Percentiles rank a stretch among this genome's conserved stretches.
phyloP scores from a whole-genome alignment of 805 yeast genomes.

The Suhomyces faveliae region DNA sequence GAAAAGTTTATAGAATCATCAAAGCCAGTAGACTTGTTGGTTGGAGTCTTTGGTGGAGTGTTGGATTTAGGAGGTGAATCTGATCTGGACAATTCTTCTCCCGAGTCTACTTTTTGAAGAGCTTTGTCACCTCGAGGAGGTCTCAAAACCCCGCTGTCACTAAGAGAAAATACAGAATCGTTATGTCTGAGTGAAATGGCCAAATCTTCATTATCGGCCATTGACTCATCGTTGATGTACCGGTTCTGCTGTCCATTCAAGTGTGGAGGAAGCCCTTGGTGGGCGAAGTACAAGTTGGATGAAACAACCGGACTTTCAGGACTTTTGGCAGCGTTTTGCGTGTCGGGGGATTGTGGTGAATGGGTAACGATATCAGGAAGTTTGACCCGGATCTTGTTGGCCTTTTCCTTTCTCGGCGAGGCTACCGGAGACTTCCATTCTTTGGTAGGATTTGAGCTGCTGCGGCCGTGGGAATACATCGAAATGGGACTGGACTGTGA shows the following conservation, averaged over 20 bases:
- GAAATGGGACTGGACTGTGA: constrained; percentile 11
- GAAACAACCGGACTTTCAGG: constrained; percentile 25
- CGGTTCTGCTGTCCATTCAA: constrained; percentile 16
- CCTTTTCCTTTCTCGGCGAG: constrained; percentile 8
- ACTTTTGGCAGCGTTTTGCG: not conserved
- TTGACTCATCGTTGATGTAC: constrained; percentile 12
- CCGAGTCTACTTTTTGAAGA: not conserved
- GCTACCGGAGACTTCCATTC: not conserved
- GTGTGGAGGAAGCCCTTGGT: constrained; percentile 61
- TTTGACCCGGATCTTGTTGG: constrained; percentile 8
- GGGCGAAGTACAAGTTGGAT: constrained; percentile 53
- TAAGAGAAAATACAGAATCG: constrained; percentile 31
- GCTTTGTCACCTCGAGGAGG: constrained; percentile 19
- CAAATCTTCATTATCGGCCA: constrained; percentile 24
- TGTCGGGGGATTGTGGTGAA: constrained; percentile 1
- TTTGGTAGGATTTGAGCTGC: constrained; percentile 1
- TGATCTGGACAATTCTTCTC: not conserved
- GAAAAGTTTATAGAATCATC: not conserved
- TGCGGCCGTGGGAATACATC: not conserved
- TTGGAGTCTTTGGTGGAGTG: constrained; percentile 3
- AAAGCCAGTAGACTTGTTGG: constrained; percentile 3
- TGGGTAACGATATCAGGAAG: constrained; percentile 14
- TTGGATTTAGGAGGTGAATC: constrained; percentile 2
- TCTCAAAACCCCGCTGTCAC: constrained; percentile 19
- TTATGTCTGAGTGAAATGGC: constrained; percentile 40